Percentiles rank a stretch among this genome's conserved stretches.
These are phyloP conservation scores for Cryomyces minteri DNA, from an alignment of 495 filamentous ascomycete genomes.

Conservation along the genomic window DNA sequence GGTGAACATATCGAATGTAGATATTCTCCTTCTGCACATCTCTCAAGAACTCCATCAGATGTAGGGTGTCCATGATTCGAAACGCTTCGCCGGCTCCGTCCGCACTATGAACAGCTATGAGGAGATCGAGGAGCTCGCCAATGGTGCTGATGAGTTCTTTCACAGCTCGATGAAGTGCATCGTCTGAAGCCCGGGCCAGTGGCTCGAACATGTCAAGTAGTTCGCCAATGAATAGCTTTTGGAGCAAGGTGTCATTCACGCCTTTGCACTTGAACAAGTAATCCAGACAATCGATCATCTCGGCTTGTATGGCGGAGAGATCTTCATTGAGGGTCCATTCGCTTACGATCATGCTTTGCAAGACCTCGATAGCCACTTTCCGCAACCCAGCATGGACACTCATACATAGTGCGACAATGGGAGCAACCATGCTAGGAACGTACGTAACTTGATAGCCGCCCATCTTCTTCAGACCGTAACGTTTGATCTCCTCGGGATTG, in stretches of 20 bases:
- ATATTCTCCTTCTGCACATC: constrained; percentile 97
- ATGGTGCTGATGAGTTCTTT: constrained; percentile 63
- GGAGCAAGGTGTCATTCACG: constrained; percentile 70
- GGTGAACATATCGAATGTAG: constrained; percentile 91
- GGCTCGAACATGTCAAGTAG: constrained; percentile 64
- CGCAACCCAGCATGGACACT: constrained; percentile 88
- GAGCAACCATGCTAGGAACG: constrained; percentile 75
- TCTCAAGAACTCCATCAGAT: constrained; percentile 89
- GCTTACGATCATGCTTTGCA: constrained; percentile 95
- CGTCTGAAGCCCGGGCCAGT: constrained; percentile 43
- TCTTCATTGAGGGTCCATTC: constrained; percentile 97
- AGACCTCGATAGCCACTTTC: constrained; percentile 74
- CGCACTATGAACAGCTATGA: constrained; percentile 79
- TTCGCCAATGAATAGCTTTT: constrained; percentile 85
- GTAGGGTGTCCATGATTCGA: constrained; percentile 65
- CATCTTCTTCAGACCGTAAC: constrained; percentile 66
- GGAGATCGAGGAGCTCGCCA: constrained; percentile 77
- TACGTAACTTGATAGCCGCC: constrained; percentile 98
- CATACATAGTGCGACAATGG: constrained; percentile 84
- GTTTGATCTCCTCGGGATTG: constrained; percentile 47
- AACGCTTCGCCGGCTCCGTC: constrained; percentile 59
- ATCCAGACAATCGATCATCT: constrained; percentile 92
- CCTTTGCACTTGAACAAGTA: constrained; percentile 76
- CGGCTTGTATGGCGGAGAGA: constrained; percentile 78
- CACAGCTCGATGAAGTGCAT: constrained; percentile 59